phyloP scores from a whole-genome alignment of 345 rosid species.

The Pistacia vera region DNA sequence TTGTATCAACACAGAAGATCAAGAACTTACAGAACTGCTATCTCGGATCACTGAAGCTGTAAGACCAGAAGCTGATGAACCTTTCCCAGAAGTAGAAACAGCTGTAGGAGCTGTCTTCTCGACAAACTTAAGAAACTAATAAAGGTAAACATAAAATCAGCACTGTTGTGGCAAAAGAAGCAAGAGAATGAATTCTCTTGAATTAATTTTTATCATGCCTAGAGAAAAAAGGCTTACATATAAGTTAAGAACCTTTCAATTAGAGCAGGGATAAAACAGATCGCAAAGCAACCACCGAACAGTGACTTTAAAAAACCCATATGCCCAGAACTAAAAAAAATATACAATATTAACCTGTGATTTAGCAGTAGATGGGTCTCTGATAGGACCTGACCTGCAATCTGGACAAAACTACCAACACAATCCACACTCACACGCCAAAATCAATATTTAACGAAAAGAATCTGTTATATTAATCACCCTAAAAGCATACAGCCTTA shows the following conservation, averaged over 20 bases:
- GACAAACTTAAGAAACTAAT: conserved; percentile 90
- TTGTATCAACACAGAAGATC: conserved; percentile 10
- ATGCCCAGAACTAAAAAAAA: not conserved
- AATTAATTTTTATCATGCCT: not conserved
- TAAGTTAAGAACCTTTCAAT: not conserved
- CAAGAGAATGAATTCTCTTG: not conserved
- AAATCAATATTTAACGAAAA: too few relatives aligned
- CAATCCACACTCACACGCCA: too few relatives aligned
- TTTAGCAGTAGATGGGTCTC: conserved; percentile 98
- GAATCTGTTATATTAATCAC: too few relatives aligned
- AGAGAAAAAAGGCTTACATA: conserved; percentile 1
- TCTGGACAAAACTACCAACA: too few relatives aligned
- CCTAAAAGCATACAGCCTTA: too few relatives aligned
- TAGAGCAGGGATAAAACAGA: not conserved
- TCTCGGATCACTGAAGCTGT: conserved; percentile 96
- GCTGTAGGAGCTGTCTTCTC: conserved; percentile 98
- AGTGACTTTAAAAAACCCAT: not conserved
- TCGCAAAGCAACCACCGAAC: not conserved
- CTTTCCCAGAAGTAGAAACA: conserved; percentile 96
- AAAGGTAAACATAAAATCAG: conserved; percentile 27
- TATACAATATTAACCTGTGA: conserved; percentile 65
- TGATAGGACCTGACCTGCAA: too few relatives aligned
- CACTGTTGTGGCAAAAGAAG: not conserved
- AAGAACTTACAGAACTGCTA: conserved; percentile 70
- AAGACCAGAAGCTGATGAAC: conserved; percentile 98